phyloP scores from a whole-genome alignment of 2,329 filamentous ascomycete genomes.

The Endoconidiophora polonica region DNA sequence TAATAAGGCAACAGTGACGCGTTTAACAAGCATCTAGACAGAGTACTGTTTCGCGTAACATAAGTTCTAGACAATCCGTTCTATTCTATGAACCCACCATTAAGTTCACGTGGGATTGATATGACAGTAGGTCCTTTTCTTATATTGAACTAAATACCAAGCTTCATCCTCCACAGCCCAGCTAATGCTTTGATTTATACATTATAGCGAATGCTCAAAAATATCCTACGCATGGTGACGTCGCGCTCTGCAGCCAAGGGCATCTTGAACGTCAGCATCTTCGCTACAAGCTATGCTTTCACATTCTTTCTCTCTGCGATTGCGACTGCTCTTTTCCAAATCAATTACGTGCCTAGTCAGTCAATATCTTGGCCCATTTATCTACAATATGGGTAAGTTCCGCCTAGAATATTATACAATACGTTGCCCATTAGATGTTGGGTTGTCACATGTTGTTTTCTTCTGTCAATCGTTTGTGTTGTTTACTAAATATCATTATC shows the following conservation, averaged over 20 bases:
- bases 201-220: not conserved
- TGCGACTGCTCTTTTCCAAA: slow-evolving; percentile 37
- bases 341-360: slow-evolving; percentile 38
- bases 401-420: too few species aligned
- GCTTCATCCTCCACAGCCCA: slow-evolving; percentile 13
- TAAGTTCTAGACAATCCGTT: too few species aligned
- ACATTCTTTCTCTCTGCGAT: slow-evolving; percentile 31
- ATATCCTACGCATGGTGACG: slow-evolving; percentile 18
- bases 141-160: not conserved
- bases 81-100: too few species aligned
- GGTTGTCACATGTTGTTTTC: not conserved
- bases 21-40: too few species aligned
- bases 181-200: slow-evolving; percentile 18
- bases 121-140: too few species aligned
- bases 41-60: too few species aligned
- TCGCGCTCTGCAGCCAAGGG: slow-evolving; percentile 35
- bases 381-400: slow-evolving; percentile 39
- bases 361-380: slow-evolving; percentile 35
- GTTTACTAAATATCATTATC: not conserved
- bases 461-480: not conserved
- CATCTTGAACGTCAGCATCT: slow-evolving; percentile 30
- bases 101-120: too few species aligned
- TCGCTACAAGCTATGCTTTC: slow-evolving; percentile 24
- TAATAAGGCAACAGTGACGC: too few species aligned
- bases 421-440: too few species aligned